These are phyloP conservation scores for Allodekkera sacchari DNA, from an alignment of 805 yeast species.

Conservation along the genomic window DNA sequence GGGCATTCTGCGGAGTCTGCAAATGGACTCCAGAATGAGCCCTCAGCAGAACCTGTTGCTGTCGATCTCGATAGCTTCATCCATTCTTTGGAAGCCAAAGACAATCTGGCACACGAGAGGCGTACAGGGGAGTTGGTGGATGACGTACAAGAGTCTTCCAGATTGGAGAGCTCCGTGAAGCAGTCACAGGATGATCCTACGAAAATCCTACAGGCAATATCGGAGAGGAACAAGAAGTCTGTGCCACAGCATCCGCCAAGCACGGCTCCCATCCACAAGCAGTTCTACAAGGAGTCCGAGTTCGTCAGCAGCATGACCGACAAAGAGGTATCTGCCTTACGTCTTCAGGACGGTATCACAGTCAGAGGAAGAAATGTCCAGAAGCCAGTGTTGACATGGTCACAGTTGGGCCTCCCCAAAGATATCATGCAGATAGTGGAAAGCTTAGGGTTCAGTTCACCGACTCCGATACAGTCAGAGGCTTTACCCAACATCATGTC, in stretches of 20 bases:
- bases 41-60: too few species aligned
- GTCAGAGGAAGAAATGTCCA: slow-evolving; percentile 53
- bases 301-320: slow-evolving; percentile 39
- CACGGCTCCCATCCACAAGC: slow-evolving; percentile 44
- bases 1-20: too few species aligned
- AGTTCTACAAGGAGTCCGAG: slow-evolving; percentile 54
- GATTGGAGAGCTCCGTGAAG: too few species aligned
- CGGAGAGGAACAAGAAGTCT: slow-evolving; percentile 43
- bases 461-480: slow-evolving; percentile 87
- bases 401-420: slow-evolving; percentile 70
- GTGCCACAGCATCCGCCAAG: slow-evolving; percentile 41
- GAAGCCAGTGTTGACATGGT: slow-evolving; percentile 68
- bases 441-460: slow-evolving; percentile 43
- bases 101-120: too few species aligned
- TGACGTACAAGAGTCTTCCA: too few species aligned
- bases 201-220: too few species aligned
- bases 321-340: slow-evolving; percentile 47
- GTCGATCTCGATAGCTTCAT: too few species aligned
- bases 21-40: too few species aligned
- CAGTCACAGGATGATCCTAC: too few species aligned
- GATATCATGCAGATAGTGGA: slow-evolving; percentile 45
- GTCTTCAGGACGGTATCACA: slow-evolving; percentile 58
- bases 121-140: too few species aligned
- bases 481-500: slow-evolving; percentile 86
- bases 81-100: too few species aligned